Evolutionary conservation across 805 yeast genomes (phyloP).

Genomic region (Lipomyces anomalus): DNA sequence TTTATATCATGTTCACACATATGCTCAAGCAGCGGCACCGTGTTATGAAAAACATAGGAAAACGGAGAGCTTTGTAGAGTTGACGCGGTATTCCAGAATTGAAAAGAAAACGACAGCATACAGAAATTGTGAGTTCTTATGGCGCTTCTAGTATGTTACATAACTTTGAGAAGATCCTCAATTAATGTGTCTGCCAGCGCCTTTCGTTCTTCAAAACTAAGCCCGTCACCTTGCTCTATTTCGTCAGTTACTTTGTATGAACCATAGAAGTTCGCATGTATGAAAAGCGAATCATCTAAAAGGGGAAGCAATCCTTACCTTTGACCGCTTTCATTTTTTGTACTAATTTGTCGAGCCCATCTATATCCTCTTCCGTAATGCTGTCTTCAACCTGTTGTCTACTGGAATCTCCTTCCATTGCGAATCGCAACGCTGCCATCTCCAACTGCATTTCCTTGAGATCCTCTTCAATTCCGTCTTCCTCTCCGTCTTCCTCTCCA

Average conservation of each 20-base stretch:
- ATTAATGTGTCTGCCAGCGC: slow-evolving; percentile 34
- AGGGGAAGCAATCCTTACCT: slow-evolving; percentile 24
- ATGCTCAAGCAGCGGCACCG: slow-evolving; percentile 86
- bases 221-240: slow-evolving; percentile 18
- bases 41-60: slow-evolving; percentile 39
- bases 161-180: slow-evolving; percentile 27
- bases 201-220: slow-evolving; percentile 30
- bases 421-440: slow-evolving; percentile 22
- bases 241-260: background rate
- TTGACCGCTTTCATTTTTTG: slow-evolving; percentile 28
- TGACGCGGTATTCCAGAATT: background rate
- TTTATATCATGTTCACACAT: slow-evolving; percentile 75
- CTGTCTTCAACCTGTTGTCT: slow-evolving; percentile 9
- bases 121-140: slow-evolving; percentile 2
- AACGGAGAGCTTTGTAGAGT: slow-evolving; percentile 20
- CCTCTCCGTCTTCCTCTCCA: slow-evolving; percentile 12
- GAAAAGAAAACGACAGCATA: slow-evolving; percentile 4
- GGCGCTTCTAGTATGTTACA: too few relatives aligned
- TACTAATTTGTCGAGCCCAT: slow-evolving; percentile 31
- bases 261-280: background rate
- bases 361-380: slow-evolving; percentile 18
- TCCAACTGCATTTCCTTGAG: slow-evolving; percentile 22
- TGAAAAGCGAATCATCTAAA: background rate
- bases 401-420: slow-evolving; percentile 8
- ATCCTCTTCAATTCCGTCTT: slow-evolving; percentile 16